Percentiles rank a stretch among this genome's conserved stretches.
phyloP scores from a whole-genome alignment of 2,329 filamentous ascomycete species.

The Ceratocystiopsis sp. region DNA sequence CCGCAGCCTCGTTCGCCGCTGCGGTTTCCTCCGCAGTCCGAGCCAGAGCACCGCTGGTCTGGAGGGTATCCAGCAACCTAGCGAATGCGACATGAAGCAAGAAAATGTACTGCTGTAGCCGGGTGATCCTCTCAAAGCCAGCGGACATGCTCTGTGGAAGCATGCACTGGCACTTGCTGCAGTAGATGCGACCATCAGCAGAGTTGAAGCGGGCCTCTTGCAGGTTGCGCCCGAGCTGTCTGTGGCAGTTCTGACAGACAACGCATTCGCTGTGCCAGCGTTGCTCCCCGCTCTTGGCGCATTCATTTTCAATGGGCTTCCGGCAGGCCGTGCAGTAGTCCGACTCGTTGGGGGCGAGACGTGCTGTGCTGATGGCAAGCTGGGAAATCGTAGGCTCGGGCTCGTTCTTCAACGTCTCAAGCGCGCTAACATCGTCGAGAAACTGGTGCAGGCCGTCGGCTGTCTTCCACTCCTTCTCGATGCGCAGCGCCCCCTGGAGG shows the following conservation, averaged over 20 bases:
- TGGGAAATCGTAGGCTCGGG: constrained; percentile 37
- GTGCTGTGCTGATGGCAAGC: constrained; percentile 45
- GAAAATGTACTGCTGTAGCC: constrained; percentile 89
- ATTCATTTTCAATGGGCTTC: constrained; percentile 89
- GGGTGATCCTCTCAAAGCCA: constrained; percentile 57
- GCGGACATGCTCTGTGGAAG: constrained; percentile 12
- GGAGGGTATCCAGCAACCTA: constrained; percentile 70
- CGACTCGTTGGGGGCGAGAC: constrained; percentile 56
- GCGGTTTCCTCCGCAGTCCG: constrained; percentile 40
- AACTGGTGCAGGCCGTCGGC: constrained; percentile 67
- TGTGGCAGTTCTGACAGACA: constrained; percentile 48
- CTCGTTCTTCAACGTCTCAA: constrained; percentile 61
- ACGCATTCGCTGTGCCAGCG: constrained; percentile 78
- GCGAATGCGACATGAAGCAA: constrained; percentile 82
- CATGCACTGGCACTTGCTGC: constrained; percentile 40
- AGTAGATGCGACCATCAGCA: constrained; percentile 52
- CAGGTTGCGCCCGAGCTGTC: constrained; percentile 50
- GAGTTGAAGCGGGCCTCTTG: constrained; percentile 56
- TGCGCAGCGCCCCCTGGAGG: constrained; percentile 76
- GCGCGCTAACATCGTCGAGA: constrained; percentile 63
- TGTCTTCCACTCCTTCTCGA: constrained; percentile 67
- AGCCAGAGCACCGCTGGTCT: constrained; percentile 65
- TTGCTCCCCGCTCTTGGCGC: constrained; percentile 54
- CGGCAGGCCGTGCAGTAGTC: constrained; percentile 73
- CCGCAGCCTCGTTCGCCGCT: background rate